Percentiles rank a stretch among this genome's conserved stretches.
Evolutionary conservation across 2,329 filamentous ascomycete genomes (phyloP).

Genomic region (Zymoseptoria ardabiliae): DNA sequence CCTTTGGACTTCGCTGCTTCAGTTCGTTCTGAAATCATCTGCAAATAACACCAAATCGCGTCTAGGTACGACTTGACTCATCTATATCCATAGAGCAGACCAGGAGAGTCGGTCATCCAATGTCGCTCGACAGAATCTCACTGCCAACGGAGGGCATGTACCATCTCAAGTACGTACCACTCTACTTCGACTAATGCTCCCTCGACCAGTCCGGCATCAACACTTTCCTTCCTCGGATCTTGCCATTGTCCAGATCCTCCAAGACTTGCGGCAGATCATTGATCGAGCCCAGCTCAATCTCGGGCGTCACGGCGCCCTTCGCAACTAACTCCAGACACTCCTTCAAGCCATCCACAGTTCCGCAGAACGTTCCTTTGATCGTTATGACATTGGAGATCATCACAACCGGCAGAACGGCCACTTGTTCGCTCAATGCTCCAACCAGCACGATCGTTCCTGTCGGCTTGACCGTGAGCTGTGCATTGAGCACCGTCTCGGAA

Average conservation of each 20-base stretch:
- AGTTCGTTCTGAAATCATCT: too few species aligned
- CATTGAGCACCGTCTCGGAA: constrained; percentile 13
- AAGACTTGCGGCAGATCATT: constrained; percentile 31
- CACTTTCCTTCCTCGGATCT: constrained; percentile 27
- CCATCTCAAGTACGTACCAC: too few species aligned
- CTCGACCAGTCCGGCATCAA: constrained; percentile 20
- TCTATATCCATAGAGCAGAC: too few species aligned
- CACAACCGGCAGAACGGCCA: constrained; percentile 11
- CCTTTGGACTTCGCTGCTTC: too few species aligned
- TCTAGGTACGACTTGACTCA: background rate
- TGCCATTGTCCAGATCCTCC: constrained; percentile 31
- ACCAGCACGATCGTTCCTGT: constrained; percentile 17
- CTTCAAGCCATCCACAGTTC: constrained; percentile 35
- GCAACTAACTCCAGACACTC: constrained; percentile 33
- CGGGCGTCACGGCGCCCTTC: constrained; percentile 29
- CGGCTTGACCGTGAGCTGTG: constrained; percentile 16
- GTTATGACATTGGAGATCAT: constrained; percentile 12
- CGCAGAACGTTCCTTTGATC: constrained; percentile 34
- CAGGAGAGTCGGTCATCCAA: too few species aligned
- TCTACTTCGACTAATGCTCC: background rate
- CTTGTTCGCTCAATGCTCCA: constrained; percentile 14
- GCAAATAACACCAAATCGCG: too few species aligned
- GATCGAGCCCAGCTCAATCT: constrained; percentile 29
- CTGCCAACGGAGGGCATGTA: too few species aligned
- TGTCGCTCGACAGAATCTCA: too few species aligned